These are phyloP conservation scores for Stereocaulon alpinum DNA, from an alignment of 495 filamentous ascomycete genomes.

Conservation along the genomic window DNA sequence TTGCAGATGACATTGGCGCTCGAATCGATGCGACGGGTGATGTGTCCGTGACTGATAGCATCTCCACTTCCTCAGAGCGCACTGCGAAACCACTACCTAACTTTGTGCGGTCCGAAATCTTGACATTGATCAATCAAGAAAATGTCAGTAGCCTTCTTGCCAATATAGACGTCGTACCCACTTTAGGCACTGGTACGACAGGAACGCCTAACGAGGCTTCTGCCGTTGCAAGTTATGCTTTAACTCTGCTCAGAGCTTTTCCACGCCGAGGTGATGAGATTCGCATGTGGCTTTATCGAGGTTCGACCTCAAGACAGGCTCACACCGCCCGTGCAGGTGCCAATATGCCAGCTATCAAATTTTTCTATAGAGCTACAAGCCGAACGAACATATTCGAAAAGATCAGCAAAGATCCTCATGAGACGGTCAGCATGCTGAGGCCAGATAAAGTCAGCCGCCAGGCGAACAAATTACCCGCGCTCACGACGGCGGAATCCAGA, in stretches of 20 bases:
- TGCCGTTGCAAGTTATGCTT: conserved; percentile 72
- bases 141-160: conserved; percentile 51
- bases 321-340: conserved; percentile 27
- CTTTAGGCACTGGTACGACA: conserved; percentile 7
- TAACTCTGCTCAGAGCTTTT: conserved; percentile 80
- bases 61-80: conserved; percentile 21
- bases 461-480: background rate
- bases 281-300: conserved; percentile 86
- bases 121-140: conserved; percentile 54
- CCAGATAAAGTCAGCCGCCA: conserved; percentile 23
- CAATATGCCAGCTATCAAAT: conserved; percentile 63
- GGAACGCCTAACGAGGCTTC: conserved; percentile 48
- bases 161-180: conserved; percentile 31
- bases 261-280: conserved; percentile 78
- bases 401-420: conserved; percentile 48
- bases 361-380: conserved; percentile 74
- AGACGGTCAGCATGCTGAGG: conserved; percentile 49
- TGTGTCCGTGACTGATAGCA: conserved; percentile 25
- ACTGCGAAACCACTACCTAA: conserved; percentile 34
- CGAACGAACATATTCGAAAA: conserved; percentile 54
- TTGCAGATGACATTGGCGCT: conserved; percentile 46
- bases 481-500: conserved; percentile 24
- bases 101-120: conserved; percentile 51
- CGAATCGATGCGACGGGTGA: conserved; percentile 43
- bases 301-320: conserved; percentile 47